Evolutionary conservation across 106 monocot genomes (phyloP).

Genomic region (Acorus gramineus): DNA sequence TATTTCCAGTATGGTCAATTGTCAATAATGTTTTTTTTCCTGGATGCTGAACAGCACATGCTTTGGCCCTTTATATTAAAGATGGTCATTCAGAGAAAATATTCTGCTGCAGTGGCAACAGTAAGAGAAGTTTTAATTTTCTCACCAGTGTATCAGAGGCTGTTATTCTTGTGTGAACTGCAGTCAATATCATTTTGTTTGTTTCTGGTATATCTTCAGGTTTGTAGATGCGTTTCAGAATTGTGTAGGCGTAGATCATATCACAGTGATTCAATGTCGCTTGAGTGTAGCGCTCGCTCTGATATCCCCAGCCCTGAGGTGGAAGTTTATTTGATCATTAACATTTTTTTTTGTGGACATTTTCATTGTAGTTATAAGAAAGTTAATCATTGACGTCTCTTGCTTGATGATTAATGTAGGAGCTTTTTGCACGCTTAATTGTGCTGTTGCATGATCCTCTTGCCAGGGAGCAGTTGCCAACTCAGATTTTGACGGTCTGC

Average conservation of each 20-base stretch:
- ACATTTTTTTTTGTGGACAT: background rate
- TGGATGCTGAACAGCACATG: constrained; percentile 52
- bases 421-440: constrained; percentile 87
- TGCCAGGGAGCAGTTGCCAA: constrained; percentile 67
- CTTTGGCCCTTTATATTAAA: constrained; percentile 95
- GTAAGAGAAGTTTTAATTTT: constrained; percentile 29
- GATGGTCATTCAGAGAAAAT: constrained; percentile 81
- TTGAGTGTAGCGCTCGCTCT: constrained; percentile 42
- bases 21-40: background rate
- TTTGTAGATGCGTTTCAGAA: constrained; percentile 91
- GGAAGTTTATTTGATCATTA: constrained; percentile 1
- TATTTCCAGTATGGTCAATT: background rate
- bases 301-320: constrained; percentile 77
- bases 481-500: constrained; percentile 72
- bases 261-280: constrained; percentile 21
- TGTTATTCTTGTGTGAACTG: constrained; percentile 1
- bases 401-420: constrained; percentile 36
- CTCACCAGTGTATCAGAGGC: background rate
- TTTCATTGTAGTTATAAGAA: background rate
- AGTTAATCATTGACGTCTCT: background rate
- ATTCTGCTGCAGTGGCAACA: constrained; percentile 83
- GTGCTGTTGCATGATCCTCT: constrained; percentile 94
- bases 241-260: constrained; percentile 49
- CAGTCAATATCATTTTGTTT: background rate
- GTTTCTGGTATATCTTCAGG: constrained; percentile 32